A percentile compares a stretch with the other conserved stretches of the same genome.
phyloP scores from a whole-genome alignment of 768 basidiomycete species.

The Russula ochroleuca region DNA sequence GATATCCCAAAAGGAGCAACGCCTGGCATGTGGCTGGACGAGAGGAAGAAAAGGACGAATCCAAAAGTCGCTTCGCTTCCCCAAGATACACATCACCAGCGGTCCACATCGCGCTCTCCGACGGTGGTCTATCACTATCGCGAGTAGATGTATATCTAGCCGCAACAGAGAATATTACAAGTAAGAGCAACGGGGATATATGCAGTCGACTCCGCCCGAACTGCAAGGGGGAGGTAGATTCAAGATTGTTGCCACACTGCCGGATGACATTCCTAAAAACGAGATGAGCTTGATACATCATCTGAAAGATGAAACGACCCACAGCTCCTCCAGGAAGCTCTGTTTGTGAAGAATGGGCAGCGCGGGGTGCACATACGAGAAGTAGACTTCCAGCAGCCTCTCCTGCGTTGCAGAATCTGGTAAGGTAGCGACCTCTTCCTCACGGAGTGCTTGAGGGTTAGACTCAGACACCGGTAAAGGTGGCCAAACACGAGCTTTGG shows the following conservation, averaged over 20 bases:
- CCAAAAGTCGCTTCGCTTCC: constrained; percentile 61
- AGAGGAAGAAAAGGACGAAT: constrained; percentile 64
- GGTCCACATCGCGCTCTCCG: constrained; percentile 67
- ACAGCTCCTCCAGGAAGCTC: constrained; percentile 61
- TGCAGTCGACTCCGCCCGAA: constrained; percentile 43
- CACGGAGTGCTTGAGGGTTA: constrained; percentile 34
- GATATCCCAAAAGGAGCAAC: constrained; percentile 73
- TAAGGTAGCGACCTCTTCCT: constrained; percentile 42
- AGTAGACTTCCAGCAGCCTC: constrained; percentile 71
- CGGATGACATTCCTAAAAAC: constrained; percentile 23
- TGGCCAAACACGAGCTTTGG: constrained; percentile 88
- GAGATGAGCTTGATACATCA: not conserved
- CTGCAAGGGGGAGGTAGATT: constrained; percentile 34
- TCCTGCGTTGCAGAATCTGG: constrained; percentile 59
- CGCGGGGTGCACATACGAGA: constrained; percentile 72
- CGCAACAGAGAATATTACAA: constrained; percentile 81
- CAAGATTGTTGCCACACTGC: constrained; percentile 32
- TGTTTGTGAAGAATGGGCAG: constrained; percentile 75
- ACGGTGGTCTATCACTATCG: constrained; percentile 35
- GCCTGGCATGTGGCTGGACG: constrained; percentile 74
- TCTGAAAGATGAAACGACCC: constrained; percentile 20
- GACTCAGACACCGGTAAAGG: constrained; percentile 39
- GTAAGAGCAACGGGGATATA: constrained; percentile 62
- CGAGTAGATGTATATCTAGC: constrained; percentile 56
- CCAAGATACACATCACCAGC: constrained; percentile 72